Conservation (phyloP, 371 early-diverging fungal genomes). For the Saksenaea vasiformis region DNA sequence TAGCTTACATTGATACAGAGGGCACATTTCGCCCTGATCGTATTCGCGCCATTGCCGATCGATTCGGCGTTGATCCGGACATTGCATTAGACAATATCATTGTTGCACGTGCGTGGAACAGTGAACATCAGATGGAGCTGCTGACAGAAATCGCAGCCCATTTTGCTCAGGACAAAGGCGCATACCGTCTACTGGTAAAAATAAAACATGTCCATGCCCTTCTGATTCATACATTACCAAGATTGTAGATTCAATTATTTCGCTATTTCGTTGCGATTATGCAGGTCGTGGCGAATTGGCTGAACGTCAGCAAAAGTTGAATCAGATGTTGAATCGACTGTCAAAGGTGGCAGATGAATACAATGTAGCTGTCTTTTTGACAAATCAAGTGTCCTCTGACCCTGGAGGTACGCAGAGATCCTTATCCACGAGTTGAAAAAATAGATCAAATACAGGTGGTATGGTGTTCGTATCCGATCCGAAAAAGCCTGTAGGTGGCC, state of each 20-base stretch:
- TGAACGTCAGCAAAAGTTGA: constrained; percentile 89
- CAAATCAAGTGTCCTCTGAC: constrained; percentile 78
- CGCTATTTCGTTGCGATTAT: constrained; percentile 79
- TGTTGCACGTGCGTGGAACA: constrained; percentile 80
- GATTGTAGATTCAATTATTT: constrained; percentile 81
- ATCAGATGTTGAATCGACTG: constrained; percentile 77
- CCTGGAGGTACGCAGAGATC: constrained; percentile 55
- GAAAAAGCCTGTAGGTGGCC: constrained; percentile 86
- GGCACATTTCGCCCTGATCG: constrained; percentile 84
- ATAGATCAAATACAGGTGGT: constrained; percentile 23
- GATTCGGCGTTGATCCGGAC: constrained; percentile 73
- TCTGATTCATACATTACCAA: too few relatives aligned
- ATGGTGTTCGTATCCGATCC: constrained; percentile 85
- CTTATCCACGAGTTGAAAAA: constrained; percentile 44
- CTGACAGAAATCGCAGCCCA: constrained; percentile 68
- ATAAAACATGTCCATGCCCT: not conserved
- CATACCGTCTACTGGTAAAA: constrained; percentile 59
- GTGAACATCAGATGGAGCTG: constrained; percentile 85
- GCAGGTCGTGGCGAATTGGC: constrained; percentile 87
- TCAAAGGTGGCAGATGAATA: constrained; percentile 85
- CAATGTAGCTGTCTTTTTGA: constrained; percentile 86
- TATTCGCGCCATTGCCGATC: constrained; percentile 71
- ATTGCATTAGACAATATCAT: constrained; percentile 68
- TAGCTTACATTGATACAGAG: constrained; percentile 85
- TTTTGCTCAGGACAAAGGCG: constrained; percentile 75